These are phyloP conservation scores for Oryza punctata DNA, from an alignment of 176 grass and related monocot species.

Conservation along the genomic window DNA sequence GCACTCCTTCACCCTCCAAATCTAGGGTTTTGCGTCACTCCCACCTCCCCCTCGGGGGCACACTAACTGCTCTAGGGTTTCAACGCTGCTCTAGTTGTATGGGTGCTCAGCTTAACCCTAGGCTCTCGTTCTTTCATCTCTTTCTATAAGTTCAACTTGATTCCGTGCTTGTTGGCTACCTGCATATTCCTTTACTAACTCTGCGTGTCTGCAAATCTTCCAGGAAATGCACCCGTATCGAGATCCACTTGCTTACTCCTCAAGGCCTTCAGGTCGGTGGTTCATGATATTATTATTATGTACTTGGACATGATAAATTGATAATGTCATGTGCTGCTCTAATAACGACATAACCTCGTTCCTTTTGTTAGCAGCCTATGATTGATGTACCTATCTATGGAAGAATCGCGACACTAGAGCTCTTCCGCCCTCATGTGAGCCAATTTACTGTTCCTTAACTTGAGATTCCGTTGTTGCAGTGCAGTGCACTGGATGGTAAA, in stretches of 20 bases:
- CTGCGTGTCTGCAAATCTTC: constrained; percentile 5
- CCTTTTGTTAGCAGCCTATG: constrained; percentile 70
- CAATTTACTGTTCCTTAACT: constrained; percentile 7
- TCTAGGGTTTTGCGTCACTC: constrained; percentile 20
- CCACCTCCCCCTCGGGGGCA: not conserved
- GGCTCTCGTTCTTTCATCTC: not conserved
- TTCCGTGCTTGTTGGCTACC: not conserved
- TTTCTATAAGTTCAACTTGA: not conserved
- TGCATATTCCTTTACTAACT: constrained; percentile 24
- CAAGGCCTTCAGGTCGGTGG: constrained; percentile 84
- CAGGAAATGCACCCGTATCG: constrained; percentile 96
- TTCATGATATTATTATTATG: not conserved
- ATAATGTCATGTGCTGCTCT: not conserved
- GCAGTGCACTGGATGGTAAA: not conserved
- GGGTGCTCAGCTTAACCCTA: constrained; percentile 5
- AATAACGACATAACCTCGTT: not conserved
- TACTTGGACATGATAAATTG: not conserved
- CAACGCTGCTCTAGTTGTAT: not conserved
- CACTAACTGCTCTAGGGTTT: constrained; percentile 28
- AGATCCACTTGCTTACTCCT: constrained; percentile 96
- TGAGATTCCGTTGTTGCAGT: not conserved
- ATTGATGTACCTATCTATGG: constrained; percentile 98
- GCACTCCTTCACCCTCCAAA: not conserved
- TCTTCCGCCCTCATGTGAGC: constrained; percentile 91
- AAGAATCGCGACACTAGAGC: constrained; percentile 86